These are phyloP conservation scores for Nicotiana sylvestris DNA, from an alignment of 257 asterid species.

Conservation along the genomic window DNA sequence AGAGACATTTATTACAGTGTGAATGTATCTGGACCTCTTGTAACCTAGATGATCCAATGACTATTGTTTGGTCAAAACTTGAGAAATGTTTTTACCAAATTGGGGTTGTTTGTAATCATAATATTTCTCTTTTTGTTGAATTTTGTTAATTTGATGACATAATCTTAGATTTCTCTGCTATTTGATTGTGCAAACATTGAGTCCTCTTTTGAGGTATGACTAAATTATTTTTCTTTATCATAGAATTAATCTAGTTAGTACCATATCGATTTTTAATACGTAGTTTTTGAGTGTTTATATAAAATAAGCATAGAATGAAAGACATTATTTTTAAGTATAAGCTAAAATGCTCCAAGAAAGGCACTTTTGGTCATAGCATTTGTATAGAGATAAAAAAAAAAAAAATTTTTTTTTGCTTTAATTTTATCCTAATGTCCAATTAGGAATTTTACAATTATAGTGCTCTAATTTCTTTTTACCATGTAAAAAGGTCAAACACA, in stretches of 20 bases:
- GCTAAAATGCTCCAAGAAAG: neutral
- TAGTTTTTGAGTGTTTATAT: neutral
- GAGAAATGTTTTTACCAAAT: neutral
- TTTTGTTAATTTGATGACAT: neutral
- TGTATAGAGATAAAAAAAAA: neutral
- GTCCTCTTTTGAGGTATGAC: no score
- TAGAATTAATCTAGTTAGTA: neutral
- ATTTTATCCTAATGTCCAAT: neutral
- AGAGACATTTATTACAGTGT: slow-evolving; percentile 21
- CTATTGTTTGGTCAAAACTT: neutral
- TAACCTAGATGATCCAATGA: slow-evolving; percentile 15
- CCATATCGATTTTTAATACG: neutral
- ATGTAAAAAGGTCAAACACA: neutral
- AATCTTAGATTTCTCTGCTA: neutral
- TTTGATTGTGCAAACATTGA: neutral
- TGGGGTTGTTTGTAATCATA: neutral
- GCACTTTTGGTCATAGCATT: neutral
- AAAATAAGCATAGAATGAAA: neutral
- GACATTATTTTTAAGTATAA: neutral
- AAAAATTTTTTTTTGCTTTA: neutral
- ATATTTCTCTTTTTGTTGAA: neutral
- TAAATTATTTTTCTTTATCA: neutral
- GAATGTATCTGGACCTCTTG: slow-evolving; percentile 13
- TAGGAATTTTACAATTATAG: neutral
- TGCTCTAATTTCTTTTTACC: neutral